A percentile compares a stretch with the other conserved stretches of the same genome.
These are phyloP conservation scores for Piromyces finnis DNA, from an alignment of 192 early-diverging fungal genomes.

Conservation along the genomic window DNA sequence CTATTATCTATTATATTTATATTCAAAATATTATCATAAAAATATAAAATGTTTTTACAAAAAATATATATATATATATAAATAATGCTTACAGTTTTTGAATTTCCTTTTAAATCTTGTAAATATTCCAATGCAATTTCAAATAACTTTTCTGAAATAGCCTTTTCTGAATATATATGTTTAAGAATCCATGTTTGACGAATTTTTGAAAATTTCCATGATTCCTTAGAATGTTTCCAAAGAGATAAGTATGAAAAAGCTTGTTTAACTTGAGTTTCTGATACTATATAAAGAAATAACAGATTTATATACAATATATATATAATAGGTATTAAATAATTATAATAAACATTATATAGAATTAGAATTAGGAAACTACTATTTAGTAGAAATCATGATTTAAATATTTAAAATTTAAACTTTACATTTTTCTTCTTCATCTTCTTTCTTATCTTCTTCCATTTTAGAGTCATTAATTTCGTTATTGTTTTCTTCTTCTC, in stretches of 20 bases:
- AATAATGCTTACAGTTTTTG: not conserved
- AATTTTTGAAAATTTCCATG: not conserved
- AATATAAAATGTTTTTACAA: too few relatives aligned
- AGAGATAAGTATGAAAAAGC: not conserved
- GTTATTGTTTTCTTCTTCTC: not conserved
- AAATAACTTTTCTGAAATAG: not conserved
- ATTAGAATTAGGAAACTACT: too few relatives aligned
- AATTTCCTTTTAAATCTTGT: not conserved
- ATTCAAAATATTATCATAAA: too few relatives aligned
- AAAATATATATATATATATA: too few relatives aligned
- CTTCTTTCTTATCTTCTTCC: not conserved
- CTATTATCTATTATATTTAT: too few relatives aligned
- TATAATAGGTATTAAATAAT: too few relatives aligned
- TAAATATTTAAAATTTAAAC: too few relatives aligned
- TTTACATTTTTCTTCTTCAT: not conserved
- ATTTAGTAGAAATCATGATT: too few relatives aligned
- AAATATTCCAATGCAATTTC: not conserved
- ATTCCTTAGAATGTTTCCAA: not conserved
- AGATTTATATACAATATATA: too few relatives aligned
- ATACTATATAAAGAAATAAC: not conserved
- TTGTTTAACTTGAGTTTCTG: not conserved
- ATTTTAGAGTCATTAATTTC: not conserved
- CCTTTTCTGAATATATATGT: not conserved
- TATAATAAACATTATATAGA: too few relatives aligned
- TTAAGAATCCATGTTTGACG: not conserved